Base-by-base conservation (phyloP, 2,329 filamentous ascomycete species). In the Fusarium globosum region DNA sequence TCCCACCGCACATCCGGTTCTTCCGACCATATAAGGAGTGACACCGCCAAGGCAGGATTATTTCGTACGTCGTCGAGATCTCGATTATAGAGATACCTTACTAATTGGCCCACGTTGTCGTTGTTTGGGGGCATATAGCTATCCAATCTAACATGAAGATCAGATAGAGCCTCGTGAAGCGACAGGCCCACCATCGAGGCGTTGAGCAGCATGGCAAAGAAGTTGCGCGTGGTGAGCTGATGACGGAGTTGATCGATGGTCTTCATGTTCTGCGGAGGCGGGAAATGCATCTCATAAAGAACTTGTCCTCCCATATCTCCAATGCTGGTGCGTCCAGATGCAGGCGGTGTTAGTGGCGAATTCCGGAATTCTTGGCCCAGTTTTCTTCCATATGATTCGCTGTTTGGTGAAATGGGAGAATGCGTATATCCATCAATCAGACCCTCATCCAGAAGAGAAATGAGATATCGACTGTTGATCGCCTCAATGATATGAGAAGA, bases 201-300 rank as follows among this genome's bases (percentile, higher is more conserved):
- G 58, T 89, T 86, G 75, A 89, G 91, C 4, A 93, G 80, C 39
- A 93, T 81, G 0, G 91, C 91, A 74, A 94, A 90, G 49, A 93
- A 88, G 75, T 93, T 94, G 26, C 92, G 88, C 2, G 91, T 91
- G 0, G 91, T 91, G 52, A 93, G 85, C 72, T 91, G 89, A 71
- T 92, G 86, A 2, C 89, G 84, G 4, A 87, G 84, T 61, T 86
- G 86, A 46, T 86, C 87, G 23, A 80, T 80, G 76, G 81, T 86
- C 74, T 77, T 85, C 43, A 87, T 75, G 42, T 87, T 85, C 4
- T 84, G 72, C 0, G 90, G 90, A 1, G 89, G 85, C 0, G 90
- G 86, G 68, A 93, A 91, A 81, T 88, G 90, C 79, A 93, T 88
- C 76, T 91, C 87, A 66, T 90, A 90, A 5, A 86, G 88, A 48